Conservation (phyloP, 306 rosid species). For the Herpetospermum pedunculosum region DNA sequence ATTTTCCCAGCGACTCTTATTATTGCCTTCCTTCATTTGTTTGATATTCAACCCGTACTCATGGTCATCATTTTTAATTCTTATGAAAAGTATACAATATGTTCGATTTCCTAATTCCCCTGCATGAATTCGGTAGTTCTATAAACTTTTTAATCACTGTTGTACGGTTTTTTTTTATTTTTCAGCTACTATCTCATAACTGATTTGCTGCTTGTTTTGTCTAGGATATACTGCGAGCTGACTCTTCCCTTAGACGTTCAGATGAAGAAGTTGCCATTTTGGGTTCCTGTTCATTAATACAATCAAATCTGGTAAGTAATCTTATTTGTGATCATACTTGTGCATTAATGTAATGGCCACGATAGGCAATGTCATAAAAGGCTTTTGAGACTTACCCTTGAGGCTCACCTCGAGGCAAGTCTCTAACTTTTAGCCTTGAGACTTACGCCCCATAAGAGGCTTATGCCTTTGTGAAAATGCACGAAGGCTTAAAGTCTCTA, state of each 20-base stretch:
- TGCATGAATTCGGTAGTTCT: neutral
- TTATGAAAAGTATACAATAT: no score
- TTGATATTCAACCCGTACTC: no score
- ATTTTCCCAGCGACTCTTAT: no score
- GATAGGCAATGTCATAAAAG: neutral
- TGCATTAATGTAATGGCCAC: neutral
- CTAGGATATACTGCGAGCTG: conserved; percentile 54
- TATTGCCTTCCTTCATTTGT: no score
- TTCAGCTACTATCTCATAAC: conserved; percentile 10
- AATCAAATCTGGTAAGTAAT: conserved; percentile 74
- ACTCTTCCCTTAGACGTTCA: conserved; percentile 63
- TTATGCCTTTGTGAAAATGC: no score
- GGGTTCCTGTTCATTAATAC: conserved; percentile 57
- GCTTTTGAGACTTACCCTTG: no score
- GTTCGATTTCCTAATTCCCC: neutral
- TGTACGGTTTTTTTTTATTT: neutral
- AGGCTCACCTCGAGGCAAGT: no score
- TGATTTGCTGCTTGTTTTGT: conserved; percentile 9
- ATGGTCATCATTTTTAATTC: no score
- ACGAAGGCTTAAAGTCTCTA: no score
- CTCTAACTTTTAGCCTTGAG: no score
- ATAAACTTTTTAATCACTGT: neutral
- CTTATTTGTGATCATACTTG: conserved; percentile 13
- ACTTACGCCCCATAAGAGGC: no score
- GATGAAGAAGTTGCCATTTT: conserved; percentile 56